These are phyloP conservation scores for Begonia fuchsioides DNA, from an alignment of 306 rosid genomes.

Conservation along the genomic window DNA sequence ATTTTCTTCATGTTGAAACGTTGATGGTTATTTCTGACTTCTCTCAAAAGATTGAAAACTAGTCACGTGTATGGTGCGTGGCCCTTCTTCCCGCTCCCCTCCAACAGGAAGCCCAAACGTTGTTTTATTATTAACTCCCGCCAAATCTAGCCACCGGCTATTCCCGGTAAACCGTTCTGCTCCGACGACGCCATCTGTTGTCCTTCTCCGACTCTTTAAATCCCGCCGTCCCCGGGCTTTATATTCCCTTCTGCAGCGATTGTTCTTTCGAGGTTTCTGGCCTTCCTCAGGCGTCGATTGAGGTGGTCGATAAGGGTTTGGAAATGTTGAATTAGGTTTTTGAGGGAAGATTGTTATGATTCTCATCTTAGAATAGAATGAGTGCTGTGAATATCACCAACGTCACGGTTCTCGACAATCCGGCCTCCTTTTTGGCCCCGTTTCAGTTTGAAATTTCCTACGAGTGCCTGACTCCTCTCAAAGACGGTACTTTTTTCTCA, in stretches of 20 bases:
- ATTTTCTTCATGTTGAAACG: too few relatives aligned
- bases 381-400: conserved; percentile 47
- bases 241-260: not conserved
- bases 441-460: conserved; percentile 89
- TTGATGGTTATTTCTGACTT: too few relatives aligned
- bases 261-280: not conserved
- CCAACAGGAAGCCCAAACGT: not conserved
- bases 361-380: not conserved
- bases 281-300: not conserved
- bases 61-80: too few relatives aligned
- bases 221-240: too few relatives aligned
- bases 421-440: conserved; percentile 47
- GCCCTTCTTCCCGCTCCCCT: not conserved
- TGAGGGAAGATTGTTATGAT: not conserved
- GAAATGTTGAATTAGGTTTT: conserved; percentile 12
- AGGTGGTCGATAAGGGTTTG: conserved; percentile 16
- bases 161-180: not conserved
- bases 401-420: conserved; percentile 74
- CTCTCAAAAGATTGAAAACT: too few relatives aligned
- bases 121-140: conserved; percentile 7
- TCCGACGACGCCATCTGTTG: not conserved
- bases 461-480: conserved; percentile 61
- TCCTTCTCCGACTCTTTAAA: not conserved
- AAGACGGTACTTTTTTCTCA: conserved; percentile 31
- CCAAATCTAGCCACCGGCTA: conserved; percentile 12